phyloP scores from a whole-genome alignment of 2,329 filamentous ascomycete species.

The Epichloe aotearoae region DNA sequence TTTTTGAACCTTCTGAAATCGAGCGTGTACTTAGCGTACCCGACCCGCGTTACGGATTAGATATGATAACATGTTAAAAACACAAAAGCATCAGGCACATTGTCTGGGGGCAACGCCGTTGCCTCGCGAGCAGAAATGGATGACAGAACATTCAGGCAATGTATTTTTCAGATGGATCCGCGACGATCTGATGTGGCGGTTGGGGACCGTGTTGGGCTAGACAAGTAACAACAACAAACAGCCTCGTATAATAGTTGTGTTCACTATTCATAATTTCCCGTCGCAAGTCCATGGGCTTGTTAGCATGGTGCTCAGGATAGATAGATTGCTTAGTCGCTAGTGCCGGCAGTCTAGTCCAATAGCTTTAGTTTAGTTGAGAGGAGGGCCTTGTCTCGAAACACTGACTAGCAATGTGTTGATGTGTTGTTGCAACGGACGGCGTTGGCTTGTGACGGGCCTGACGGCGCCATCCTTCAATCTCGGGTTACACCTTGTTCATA shows the following conservation, averaged over 20 bases:
- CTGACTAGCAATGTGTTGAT: neutral
- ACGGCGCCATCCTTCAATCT: neutral
- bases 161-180: neutral
- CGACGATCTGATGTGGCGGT: neutral
- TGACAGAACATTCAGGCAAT: too few species aligned
- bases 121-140: too few species aligned
- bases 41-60: constrained; percentile 41
- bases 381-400: neutral
- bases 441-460: neutral
- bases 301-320: neutral
- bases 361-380: neutral
- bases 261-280: neutral
- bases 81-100: neutral
- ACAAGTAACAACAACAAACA: neutral
- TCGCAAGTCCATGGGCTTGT: neutral
- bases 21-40: constrained; percentile 34
- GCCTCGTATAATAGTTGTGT: neutral
- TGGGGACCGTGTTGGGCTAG: neutral
- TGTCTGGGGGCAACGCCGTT: too few species aligned
- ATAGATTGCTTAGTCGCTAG: neutral
- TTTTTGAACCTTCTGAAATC: constrained; percentile 39
- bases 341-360: neutral
- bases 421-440: neutral
- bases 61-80: constrained; percentile 32
- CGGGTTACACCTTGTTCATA: neutral